Conservation (phyloP, 1,284 basidiomycete species). For the Leccinum pallidistipes region DNA sequence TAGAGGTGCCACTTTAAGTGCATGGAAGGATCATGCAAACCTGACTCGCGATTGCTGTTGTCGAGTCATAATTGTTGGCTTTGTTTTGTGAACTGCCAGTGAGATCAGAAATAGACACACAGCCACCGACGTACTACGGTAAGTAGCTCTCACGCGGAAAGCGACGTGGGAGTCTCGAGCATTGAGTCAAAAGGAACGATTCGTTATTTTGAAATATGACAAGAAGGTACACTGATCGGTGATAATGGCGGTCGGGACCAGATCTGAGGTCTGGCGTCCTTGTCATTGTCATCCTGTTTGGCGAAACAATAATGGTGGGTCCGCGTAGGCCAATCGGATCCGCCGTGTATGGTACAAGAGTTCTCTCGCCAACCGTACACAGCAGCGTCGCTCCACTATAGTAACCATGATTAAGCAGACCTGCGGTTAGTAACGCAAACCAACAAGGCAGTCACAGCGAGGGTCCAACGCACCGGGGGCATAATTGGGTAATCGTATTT, state of each 20-base stretch:
- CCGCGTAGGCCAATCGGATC: neutral
- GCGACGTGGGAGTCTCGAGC: neutral
- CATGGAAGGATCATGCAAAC: too few relatives aligned
- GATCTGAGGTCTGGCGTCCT: neutral
- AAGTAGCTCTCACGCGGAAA: neutral
- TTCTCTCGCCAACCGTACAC: neutral
- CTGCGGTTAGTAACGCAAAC: neutral
- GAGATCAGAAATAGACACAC: neutral
- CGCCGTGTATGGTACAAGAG: neutral
- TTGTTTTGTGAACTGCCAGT: too few relatives aligned
- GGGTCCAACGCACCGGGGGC: too few relatives aligned
- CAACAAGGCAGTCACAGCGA: neutral
- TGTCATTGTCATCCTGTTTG: neutral
- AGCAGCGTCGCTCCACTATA: neutral
- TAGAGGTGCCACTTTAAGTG: too few relatives aligned
- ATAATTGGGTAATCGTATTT: too few relatives aligned
- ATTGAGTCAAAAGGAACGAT: neutral
- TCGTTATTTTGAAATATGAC: neutral
- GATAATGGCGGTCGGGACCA: neutral
- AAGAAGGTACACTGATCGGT: slow-evolving; percentile 1
- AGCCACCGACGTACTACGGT: neutral
- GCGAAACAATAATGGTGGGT: neutral
- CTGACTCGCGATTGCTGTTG: too few relatives aligned
- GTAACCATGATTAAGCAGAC: neutral
- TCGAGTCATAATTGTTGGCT: too few relatives aligned